A percentile compares a stretch with the other conserved stretches of the same genome.
Evolutionary conservation across 768 basidiomycete species (phyloP).

Genomic region (Serpula lacrymans): DNA sequence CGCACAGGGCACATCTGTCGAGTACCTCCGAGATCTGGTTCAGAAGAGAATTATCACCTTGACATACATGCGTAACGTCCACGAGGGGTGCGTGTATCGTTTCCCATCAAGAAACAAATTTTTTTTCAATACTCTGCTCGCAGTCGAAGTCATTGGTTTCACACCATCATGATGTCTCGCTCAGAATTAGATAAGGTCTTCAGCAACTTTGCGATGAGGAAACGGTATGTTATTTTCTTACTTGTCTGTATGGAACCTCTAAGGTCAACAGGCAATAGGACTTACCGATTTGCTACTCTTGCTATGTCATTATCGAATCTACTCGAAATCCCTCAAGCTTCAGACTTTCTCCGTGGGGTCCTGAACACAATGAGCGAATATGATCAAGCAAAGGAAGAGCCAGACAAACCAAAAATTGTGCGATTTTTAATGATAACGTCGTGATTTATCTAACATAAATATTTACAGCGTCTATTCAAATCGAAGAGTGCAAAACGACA

Average conservation of each 20-base stretch:
- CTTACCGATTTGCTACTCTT: conserved; percentile 77
- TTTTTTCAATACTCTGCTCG: not conserved
- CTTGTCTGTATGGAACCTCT: conserved; percentile 1
- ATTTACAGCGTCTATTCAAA: conserved; percentile 56
- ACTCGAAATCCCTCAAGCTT: conserved; percentile 76
- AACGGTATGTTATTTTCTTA: conserved; percentile 47
- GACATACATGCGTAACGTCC: conserved; percentile 80
- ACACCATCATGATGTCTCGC: conserved; percentile 77
- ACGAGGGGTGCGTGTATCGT: conserved; percentile 67
- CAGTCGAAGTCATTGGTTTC: conserved; percentile 84
- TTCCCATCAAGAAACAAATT: conserved; percentile 2
- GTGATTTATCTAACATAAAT: conserved; percentile 11
- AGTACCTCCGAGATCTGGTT: conserved; percentile 74
- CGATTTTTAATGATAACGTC: conserved; percentile 9
- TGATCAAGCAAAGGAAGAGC: conserved; percentile 60
- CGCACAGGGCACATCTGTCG: conserved; percentile 67
- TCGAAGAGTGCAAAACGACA: conserved; percentile 55
- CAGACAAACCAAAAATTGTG: conserved; percentile 68
- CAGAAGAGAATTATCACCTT: conserved; percentile 83
- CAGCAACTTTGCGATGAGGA: conserved; percentile 72
- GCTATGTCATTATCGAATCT: conserved; percentile 83
- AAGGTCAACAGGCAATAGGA: conserved; percentile 42
- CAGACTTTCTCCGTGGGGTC: conserved; percentile 75
- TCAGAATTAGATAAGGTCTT: conserved; percentile 74
- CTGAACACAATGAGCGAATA: conserved; percentile 71